phyloP scores from a whole-genome alignment of 2,329 filamentous ascomycete species.

The Stagonosporopsis tanaceti region DNA sequence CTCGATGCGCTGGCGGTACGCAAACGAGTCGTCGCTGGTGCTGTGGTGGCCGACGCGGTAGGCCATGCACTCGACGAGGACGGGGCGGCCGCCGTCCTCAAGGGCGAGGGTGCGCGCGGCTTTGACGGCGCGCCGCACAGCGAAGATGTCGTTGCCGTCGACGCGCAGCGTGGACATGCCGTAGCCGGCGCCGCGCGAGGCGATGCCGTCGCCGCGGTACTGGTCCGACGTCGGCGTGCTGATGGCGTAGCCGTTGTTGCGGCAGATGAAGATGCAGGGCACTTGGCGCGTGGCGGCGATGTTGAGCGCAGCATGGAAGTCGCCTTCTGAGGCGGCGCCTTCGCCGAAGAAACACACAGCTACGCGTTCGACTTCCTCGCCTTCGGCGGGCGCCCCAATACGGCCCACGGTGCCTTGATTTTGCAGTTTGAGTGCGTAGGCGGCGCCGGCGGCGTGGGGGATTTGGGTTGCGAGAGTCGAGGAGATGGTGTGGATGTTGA shows the following conservation, averaged over 20 bases:
- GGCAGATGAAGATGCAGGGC: conserved; percentile 87
- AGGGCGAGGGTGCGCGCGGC: conserved; percentile 81
- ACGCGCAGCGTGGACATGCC: conserved; percentile 93
- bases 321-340: conserved; percentile 87
- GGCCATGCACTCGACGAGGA: conserved; percentile 94
- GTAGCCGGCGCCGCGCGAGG: conserved; percentile 84
- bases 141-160: conserved; percentile 94
- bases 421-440: conserved; percentile 87
- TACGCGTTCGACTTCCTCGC: conserved; percentile 57
- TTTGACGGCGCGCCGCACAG: conserved; percentile 80
- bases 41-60: conserved; percentile 98
- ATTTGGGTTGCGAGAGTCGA: conserved; percentile 89
- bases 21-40: conserved; percentile 95
- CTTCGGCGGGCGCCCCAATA: conserved; percentile 48
- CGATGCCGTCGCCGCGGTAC: conserved; percentile 90
- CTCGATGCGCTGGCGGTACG: conserved; percentile 90
- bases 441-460: conserved; percentile 85
- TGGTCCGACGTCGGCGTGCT: conserved; percentile 89
- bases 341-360: conserved; percentile 90
- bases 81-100: conserved; percentile 78
- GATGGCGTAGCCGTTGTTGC: conserved; percentile 93
- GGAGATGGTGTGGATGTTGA: conserved; percentile 89
- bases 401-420: conserved; percentile 70
- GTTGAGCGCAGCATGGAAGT: conserved; percentile 91
- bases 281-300: conserved; percentile 90